These are phyloP conservation scores for Quercus alba DNA, from an alignment of 306 rosid genomes.

Conservation along the genomic window DNA sequence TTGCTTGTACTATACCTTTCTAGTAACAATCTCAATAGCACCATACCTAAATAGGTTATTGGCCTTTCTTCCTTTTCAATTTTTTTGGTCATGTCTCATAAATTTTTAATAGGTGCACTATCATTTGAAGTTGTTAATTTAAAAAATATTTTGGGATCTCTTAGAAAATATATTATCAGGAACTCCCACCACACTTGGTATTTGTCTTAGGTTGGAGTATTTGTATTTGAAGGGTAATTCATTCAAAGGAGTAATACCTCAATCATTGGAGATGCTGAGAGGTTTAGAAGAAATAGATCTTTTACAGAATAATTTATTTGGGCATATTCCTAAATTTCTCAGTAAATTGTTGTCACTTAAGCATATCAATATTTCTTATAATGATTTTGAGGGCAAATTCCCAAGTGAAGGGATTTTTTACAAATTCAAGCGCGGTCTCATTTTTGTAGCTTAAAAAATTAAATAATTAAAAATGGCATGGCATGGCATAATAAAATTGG, in stretches of 20 bases:
- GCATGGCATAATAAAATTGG: conserved; percentile 6
- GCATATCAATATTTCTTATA: conserved; percentile 31
- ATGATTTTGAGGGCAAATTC: conserved; percentile 32
- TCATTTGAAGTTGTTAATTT: conserved; percentile 34
- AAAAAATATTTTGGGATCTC: conserved; percentile 14
- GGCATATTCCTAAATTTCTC: conserved; percentile 34
- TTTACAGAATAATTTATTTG: conserved; percentile 33
- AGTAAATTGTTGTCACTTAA: conserved; percentile 14
- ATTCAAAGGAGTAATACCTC: conserved; percentile 38
- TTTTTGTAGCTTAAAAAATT: neutral
- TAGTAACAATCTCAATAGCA: conserved; percentile 35
- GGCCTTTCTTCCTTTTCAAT: conserved; percentile 34
- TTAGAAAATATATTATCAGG: conserved; percentile 31
- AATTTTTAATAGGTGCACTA: conserved; percentile 26
- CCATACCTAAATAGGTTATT: conserved; percentile 34
- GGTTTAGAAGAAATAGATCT: conserved; percentile 32
- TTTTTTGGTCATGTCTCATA: conserved; percentile 35
- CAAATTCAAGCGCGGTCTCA: conserved; percentile 19
- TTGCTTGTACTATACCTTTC: conserved; percentile 22
- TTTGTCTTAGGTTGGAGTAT: conserved; percentile 27
- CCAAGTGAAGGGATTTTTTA: conserved; percentile 30
- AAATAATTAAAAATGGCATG: conserved; percentile 31
- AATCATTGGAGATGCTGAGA: conserved; percentile 25
- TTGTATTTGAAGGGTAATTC: conserved; percentile 33
- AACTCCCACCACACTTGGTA: conserved; percentile 33